Evolutionary conservation across 352 stramenopile species (phyloP).

Genomic region (Phytophthora aleatoria): DNA sequence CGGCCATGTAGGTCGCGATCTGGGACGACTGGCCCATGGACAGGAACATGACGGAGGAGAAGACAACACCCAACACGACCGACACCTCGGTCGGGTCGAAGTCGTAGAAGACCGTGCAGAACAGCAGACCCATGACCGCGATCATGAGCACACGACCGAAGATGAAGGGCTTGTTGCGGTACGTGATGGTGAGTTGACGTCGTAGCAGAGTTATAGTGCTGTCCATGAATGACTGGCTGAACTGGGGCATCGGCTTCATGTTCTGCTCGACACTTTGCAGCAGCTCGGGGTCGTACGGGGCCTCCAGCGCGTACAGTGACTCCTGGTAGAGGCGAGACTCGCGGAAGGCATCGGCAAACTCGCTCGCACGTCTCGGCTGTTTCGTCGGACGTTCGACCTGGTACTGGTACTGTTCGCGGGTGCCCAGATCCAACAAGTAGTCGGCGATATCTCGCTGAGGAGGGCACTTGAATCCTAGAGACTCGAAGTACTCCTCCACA

Average conservation of each 20-base stretch:
- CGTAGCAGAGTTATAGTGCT: constrained; percentile 35
- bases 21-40: constrained; percentile 69
- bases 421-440: constrained; percentile 35
- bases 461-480: constrained; percentile 35
- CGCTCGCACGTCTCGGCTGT: constrained; percentile 15
- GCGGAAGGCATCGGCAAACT: constrained; percentile 34
- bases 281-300: constrained; percentile 14
- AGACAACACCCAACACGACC: constrained; percentile 69
- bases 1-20: constrained; percentile 67
- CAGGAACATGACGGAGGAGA: constrained; percentile 79
- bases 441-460: constrained; percentile 36
- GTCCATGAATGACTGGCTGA: constrained; percentile 45
- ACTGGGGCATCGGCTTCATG: constrained; percentile 34
- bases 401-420: constrained; percentile 35
- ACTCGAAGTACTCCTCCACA: constrained; percentile 41
- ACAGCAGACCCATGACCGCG: constrained; percentile 46
- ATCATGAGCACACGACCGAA: constrained; percentile 44
- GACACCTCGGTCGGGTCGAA: constrained; percentile 40
- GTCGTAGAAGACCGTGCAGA: constrained; percentile 51
- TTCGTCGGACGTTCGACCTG: constrained; percentile 14
- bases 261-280: constrained; percentile 15
- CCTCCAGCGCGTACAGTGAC: constrained; percentile 34
- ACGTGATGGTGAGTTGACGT: constrained; percentile 67
- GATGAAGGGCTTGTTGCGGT: constrained; percentile 50
- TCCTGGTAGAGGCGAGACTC: constrained; percentile 39